phyloP scores from a whole-genome alignment of 805 yeast species.

The Wickerhamomyces chaumierensis region DNA sequence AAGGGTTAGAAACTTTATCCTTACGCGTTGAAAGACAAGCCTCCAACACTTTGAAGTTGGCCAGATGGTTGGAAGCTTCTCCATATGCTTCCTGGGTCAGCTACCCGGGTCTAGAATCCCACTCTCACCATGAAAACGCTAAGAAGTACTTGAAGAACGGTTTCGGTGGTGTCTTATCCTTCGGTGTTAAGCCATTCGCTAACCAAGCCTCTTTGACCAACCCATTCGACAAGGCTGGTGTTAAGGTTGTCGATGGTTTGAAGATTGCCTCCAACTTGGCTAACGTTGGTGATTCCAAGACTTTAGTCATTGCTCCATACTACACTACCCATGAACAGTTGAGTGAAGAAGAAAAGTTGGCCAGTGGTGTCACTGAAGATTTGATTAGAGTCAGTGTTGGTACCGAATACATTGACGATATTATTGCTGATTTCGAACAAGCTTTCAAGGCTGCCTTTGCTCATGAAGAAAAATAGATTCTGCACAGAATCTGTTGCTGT shows the following conservation, averaged over 20 bases:
- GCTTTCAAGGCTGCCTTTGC: slow-evolving; percentile 57
- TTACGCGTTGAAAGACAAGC: slow-evolving; percentile 91
- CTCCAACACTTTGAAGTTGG: slow-evolving; percentile 69
- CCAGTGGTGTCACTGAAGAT: slow-evolving; percentile 83
- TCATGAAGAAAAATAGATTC: slow-evolving; percentile 1
- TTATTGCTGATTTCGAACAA: slow-evolving; percentile 81
- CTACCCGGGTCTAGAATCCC: slow-evolving; percentile 79
- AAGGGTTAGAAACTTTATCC: slow-evolving; percentile 91
- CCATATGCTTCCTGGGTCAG: slow-evolving; percentile 82
- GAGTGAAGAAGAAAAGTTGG: slow-evolving; percentile 63
- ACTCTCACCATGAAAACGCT: slow-evolving; percentile 68
- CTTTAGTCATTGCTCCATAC: slow-evolving; percentile 92
- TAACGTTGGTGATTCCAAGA: slow-evolving; percentile 93
- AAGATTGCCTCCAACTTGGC: slow-evolving; percentile 88
- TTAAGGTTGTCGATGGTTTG: slow-evolving; percentile 72
- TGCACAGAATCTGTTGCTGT: too few relatives aligned
- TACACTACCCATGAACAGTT: slow-evolving; percentile 94
- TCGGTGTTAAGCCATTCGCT: slow-evolving; percentile 68
- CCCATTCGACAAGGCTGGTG: slow-evolving; percentile 68
- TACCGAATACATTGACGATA: slow-evolving; percentile 83
- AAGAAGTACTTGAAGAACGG: slow-evolving; percentile 73
- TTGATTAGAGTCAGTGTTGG: slow-evolving; percentile 86
- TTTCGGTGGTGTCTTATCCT: slow-evolving; percentile 80
- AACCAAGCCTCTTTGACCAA: slow-evolving; percentile 31
- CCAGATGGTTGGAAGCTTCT: slow-evolving; percentile 60